A percentile compares a stretch with the other conserved stretches of the same genome.
These are phyloP conservation scores for Picea mariana DNA, from an alignment of 83 land plant genomes.

Conservation along the genomic window DNA sequence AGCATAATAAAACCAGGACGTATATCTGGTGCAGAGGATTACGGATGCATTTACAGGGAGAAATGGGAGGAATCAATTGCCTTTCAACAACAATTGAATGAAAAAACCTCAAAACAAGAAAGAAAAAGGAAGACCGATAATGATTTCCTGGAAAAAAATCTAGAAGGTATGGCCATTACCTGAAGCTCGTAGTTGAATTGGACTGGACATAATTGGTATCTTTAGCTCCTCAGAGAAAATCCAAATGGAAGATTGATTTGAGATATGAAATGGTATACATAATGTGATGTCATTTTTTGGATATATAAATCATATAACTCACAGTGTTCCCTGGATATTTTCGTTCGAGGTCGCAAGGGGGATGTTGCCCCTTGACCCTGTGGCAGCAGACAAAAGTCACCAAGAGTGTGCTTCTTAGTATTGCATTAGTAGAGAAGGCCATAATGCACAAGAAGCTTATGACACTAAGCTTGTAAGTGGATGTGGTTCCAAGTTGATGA, in stretches of 20 bases:
- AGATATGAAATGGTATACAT: not conserved
- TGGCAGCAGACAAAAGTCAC: too few species aligned
- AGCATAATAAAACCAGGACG: slow-evolving; percentile 52
- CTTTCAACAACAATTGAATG: slow-evolving; percentile 36
- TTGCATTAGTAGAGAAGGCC: too few species aligned
- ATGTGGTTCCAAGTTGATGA: too few species aligned
- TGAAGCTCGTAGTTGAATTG: not conserved
- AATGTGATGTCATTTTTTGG: too few species aligned
- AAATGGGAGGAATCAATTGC: slow-evolving; percentile 50
- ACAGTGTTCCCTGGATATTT: too few species aligned
- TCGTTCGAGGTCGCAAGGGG: too few species aligned
- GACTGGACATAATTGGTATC: not conserved
- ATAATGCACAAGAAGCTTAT: too few species aligned
- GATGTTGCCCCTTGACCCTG: too few species aligned
- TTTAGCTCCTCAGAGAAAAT: not conserved
- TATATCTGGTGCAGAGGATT: slow-evolving; percentile 27
- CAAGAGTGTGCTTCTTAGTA: too few species aligned
- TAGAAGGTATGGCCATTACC: slow-evolving; percentile 38
- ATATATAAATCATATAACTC: too few species aligned
- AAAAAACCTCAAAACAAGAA: slow-evolving; percentile 30
- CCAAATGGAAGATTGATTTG: not conserved
- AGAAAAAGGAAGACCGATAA: slow-evolving; percentile 28
- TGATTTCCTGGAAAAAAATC: slow-evolving; percentile 25
- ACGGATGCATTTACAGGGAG: slow-evolving; percentile 23
- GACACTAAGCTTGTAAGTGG: too few species aligned